Conservation (phyloP, 1,284 basidiomycete species). For the Stereum hirsutum region DNA sequence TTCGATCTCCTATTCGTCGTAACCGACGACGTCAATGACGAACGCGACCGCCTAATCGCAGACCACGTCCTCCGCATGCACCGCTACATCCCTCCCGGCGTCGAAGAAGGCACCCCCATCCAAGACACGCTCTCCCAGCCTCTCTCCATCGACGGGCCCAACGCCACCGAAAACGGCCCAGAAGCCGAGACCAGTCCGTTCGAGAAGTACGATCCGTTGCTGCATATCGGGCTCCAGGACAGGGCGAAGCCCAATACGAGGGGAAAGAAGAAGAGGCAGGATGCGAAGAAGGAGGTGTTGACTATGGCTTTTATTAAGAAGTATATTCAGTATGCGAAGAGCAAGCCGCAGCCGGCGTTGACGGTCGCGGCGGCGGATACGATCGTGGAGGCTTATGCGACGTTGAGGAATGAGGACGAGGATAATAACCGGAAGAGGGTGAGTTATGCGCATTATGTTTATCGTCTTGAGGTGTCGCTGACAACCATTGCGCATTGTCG, state of each 20-base stretch:
- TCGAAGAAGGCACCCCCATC: slow-evolving; percentile 90
- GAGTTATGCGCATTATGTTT: slow-evolving; percentile 17
- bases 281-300: slow-evolving; percentile 78
- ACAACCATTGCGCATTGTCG: not conserved
- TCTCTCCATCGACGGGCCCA: slow-evolving; percentile 75
- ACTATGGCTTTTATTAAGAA: slow-evolving; percentile 96
- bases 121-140: slow-evolving; percentile 86
- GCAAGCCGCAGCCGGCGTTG: slow-evolving; percentile 74
- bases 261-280: slow-evolving; percentile 33
- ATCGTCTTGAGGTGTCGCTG: not conserved
- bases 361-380: slow-evolving; percentile 93
- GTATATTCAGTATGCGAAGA: slow-evolving; percentile 98
- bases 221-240: slow-evolving; percentile 69
- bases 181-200: slow-evolving; percentile 77
- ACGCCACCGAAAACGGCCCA: slow-evolving; percentile 41
- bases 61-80: slow-evolving; percentile 99
- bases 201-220: slow-evolving; percentile 93
- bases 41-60: slow-evolving; percentile 88
- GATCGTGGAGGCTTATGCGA: slow-evolving; percentile 91
- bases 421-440: slow-evolving; percentile 89
- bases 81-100: slow-evolving; percentile 90
- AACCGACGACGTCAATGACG: slow-evolving; percentile 96
- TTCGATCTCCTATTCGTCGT: slow-evolving; percentile 98
- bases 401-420: slow-evolving; percentile 86
- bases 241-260: slow-evolving; percentile 45